Base-by-base conservation (phyloP, 306 rosid species). In the Acacia crassicarpa region DNA sequence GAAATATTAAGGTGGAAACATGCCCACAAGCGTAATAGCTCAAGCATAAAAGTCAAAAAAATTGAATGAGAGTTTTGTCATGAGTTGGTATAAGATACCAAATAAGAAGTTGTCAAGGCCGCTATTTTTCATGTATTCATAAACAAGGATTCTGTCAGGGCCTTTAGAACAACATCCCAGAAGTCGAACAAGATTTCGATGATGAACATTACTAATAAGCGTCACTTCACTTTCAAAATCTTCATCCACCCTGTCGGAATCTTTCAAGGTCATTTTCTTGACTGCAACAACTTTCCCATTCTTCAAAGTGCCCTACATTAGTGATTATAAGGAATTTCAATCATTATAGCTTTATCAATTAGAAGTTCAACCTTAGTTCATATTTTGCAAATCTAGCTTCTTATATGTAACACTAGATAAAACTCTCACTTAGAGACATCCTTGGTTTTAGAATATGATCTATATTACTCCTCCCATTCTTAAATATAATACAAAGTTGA, bases 191-290 rank as follows among this genome's bases (percentile, higher is more conserved):
- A 93, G 87, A 80, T 93, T 91, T 43, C 93, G 76, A 44, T 93
- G 97, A 83, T 91, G 95, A 75, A 93, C 95, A 53, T 93, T 93
- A 13, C 95, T 86, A 75, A 93, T 93, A 27, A 93, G 91, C 86
- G 74, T 93, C 17, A 91, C 95, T 79, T 93, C 97, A 80, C 90
- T 89, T 69, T 87, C 88, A 51, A 93, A 93, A 62, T 84, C 80
- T 4, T 86, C 85, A 67, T 88, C 90, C 75, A 90, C 82, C 78
- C 86, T 88, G 0, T 69, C 46, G 2, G 91, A 84, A 53, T 82
- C 84, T 59, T 86, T 85, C 72, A 91, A 75, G 14, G 81, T 32
- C 44, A 91, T 77, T 82, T 84, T 92, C 78, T 88, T 88, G 8
- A 88, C 91, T 6, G 91, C 91, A 40, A 88, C 89, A 23, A 79